Evolutionary conservation across 768 basidiomycete genomes (phyloP), one percentile per base, ranked within the genome.

Genomic region (Pleurotus cornucopiae): DNA sequence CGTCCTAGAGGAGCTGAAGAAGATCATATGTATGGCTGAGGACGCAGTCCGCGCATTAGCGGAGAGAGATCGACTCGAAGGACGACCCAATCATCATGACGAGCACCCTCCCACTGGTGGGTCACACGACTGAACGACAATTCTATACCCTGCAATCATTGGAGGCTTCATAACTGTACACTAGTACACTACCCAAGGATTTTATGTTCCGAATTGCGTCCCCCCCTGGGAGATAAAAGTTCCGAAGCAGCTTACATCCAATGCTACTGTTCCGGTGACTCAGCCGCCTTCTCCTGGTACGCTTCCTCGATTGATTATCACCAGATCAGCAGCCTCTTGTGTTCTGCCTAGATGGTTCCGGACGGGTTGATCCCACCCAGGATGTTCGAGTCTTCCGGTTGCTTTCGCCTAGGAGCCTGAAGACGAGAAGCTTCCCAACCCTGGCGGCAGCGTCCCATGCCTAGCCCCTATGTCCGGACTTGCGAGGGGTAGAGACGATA

Each of bases 1-100:
- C 25, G 44, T 23, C 49, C 34, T 38, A 67, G 67, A 64, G 53
- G 58, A 60, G 7, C 55, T 68, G 30, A 62, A 60, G 16, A 63
- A 62, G 54, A 65, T 69, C 57, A 63, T 65, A 5, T 61, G 60
- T 21, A 60, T 63, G 7, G 65, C 67, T 16, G 62, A 69, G 55
- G 53, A 63, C 2, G 64, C 64, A 23, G 18, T 67, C 4, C 55
- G 61, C 18, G 61, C 65, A 16, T 38, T 69, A 20, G 59, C 62
- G 38, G 58, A 66, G 48, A 63, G 67, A 3, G 61, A 66, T 44
- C 59, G 39, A 14, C 48, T 64, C 4, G 18, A n/a, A 18, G 34
- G n/a, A n/a, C 41, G 11, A 34, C 2, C 30, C 30, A 26, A 40
- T 11, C 13, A 52, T 52, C n/a, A 52, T 6, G 51, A 52, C n/a